Evolutionary conservation across 2,329 filamentous ascomycete species (phyloP).

Genomic region (Diaporthe humulicola): DNA sequence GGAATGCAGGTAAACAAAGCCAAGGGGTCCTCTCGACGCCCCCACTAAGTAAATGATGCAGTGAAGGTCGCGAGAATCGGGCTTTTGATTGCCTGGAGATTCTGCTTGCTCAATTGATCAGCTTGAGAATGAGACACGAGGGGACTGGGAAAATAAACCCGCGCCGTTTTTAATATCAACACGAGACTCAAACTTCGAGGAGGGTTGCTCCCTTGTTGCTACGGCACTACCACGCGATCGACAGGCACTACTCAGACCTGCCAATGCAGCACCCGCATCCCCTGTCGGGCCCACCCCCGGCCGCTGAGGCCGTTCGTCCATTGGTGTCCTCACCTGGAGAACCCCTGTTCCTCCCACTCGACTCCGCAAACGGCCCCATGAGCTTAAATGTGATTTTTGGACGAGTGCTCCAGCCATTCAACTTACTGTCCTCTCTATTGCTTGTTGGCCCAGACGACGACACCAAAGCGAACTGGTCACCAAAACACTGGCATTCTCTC

Average conservation of each 20-base stretch:
- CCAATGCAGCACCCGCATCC: slow-evolving; percentile 5
- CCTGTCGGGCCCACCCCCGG: not conserved
- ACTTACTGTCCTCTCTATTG: not conserved
- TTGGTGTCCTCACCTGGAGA: slow-evolving; percentile 30
- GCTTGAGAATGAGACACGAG: not conserved
- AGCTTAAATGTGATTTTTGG: slow-evolving; percentile 29
- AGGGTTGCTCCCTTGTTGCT: slow-evolving; percentile 32
- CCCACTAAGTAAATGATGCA: not conserved
- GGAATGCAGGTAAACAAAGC: slow-evolving; percentile 26
- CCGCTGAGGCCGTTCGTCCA: not conserved
- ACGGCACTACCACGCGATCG: slow-evolving; percentile 29
- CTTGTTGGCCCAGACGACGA: not conserved
- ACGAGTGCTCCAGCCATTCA: not conserved
- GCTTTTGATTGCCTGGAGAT: not conserved
- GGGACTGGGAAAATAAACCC: not conserved
- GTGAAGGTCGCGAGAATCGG: not conserved
- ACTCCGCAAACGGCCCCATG: slow-evolving; percentile 30
- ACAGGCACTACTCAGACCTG: slow-evolving; percentile 15
- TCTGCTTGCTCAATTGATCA: not conserved
- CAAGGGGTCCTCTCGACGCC: not conserved
- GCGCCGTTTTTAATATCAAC: slow-evolving; percentile 8
- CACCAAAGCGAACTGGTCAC: not conserved
- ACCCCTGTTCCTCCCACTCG: slow-evolving; percentile 21
- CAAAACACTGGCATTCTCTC: not conserved
- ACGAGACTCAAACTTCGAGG: slow-evolving; percentile 10